Evolutionary conservation across 495 filamentous ascomycete genomes (phyloP), one percentile per base, ranked within the genome.

Genomic region (Penicillium silybi): DNA sequence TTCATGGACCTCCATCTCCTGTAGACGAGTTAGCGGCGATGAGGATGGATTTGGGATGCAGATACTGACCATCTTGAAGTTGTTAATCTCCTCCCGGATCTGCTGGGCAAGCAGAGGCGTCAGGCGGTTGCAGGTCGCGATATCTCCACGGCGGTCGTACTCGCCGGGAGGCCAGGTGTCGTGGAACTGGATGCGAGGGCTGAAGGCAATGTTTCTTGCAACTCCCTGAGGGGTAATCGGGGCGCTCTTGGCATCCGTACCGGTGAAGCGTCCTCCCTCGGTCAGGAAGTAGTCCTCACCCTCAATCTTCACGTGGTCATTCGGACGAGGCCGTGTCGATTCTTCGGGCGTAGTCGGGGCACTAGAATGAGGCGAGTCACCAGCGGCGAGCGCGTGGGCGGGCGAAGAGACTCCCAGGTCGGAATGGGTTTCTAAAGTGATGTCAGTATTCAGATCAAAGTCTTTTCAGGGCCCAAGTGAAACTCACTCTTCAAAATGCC

Each of bases 1-100:
- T 74, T 96, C 91, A 66, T 99, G 93, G 65, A 99, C 93, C 77
- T 97, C 93, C 93, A 99, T 99, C 74, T 99, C 93, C 95, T 98
- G 56, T 20, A 18, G 27, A 13, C 62, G 9, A 66, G 56, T 79
- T 57, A 79, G 67, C 56, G 50, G 27, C 18, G 23, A 6, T 19
- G 22, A 9, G 4, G 9, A 10, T 16, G 9, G n/a, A 18, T 23
- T 25, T 8, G 27, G 17, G 19, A 13, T 19, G n/a, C 4, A 10
- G 23, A 41, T 39, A 9, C 23, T 15, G 27, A 96, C 93, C 93
- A 99, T 97, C 65, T 98, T 99, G 79, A 97, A 99, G 57, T 85
- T 92, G 73, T 99, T 99, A 59, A 99, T 78, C 72, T 99, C 93
- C 72, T 99, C 93, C 74, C 97, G 97, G 73, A 99, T 99, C 67